A percentile compares a stretch with the other conserved stretches of the same genome.
Conservation (phyloP, 2,329 filamentous ascomycete species). For the Lachnellula cervina region DNA sequence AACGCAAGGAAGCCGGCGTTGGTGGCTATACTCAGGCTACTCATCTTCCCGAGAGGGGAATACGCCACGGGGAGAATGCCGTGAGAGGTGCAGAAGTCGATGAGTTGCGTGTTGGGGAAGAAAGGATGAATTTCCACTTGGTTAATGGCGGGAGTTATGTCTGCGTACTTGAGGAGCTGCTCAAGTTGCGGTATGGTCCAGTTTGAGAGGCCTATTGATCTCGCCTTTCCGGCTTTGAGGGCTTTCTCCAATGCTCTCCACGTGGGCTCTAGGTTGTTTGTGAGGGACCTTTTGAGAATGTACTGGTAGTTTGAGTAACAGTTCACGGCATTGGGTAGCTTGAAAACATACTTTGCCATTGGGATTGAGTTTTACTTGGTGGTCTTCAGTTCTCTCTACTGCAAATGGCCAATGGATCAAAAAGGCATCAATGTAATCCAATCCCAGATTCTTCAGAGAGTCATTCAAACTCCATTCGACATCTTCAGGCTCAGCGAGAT, state of each 20-base stretch:
- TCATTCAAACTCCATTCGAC: constrained; percentile 66
- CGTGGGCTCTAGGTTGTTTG: constrained; percentile 56
- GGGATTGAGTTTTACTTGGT: constrained; percentile 48
- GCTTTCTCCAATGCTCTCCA: constrained; percentile 73
- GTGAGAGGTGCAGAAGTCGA: constrained; percentile 61
- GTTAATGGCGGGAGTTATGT: constrained; percentile 46
- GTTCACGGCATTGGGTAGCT: not conserved
- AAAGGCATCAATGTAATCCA: constrained; percentile 77
- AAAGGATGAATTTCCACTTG: constrained; percentile 69
- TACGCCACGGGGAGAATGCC: constrained; percentile 72
- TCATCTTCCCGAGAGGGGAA: constrained; percentile 54
- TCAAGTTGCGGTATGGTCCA: constrained; percentile 50
- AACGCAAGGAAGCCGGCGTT: constrained; percentile 54
- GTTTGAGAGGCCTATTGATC: constrained; percentile 56
- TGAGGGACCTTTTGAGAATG: constrained; percentile 57
- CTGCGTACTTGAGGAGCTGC: constrained; percentile 43
- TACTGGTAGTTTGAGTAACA: constrained; percentile 36
- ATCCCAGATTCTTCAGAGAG: constrained; percentile 64
- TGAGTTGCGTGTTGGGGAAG: constrained; percentile 63
- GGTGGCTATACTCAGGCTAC: constrained; percentile 43
- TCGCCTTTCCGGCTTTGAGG: constrained; percentile 52
- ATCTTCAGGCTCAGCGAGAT: constrained; percentile 58
- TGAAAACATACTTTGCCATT: constrained; percentile 43
- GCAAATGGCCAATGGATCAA: constrained; percentile 78
- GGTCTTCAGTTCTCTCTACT: constrained; percentile 71